Evolutionary conservation across 805 yeast species (phyloP), one percentile per base, ranked within the genome.

Genomic region (Pichia nakasei): DNA sequence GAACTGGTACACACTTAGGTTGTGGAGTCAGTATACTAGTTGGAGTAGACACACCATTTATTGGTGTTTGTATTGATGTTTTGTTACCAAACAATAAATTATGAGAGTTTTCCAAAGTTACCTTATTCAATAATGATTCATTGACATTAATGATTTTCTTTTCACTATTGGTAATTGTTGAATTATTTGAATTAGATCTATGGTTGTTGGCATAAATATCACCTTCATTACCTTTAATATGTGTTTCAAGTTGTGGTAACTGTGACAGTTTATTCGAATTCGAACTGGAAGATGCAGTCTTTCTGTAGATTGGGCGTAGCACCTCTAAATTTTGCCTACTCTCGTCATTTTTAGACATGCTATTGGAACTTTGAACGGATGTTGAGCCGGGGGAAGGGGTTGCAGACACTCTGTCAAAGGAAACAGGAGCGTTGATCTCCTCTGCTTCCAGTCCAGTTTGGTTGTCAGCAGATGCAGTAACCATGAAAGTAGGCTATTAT

Each of bases 181-280:
- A 19, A 18, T 37, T 20, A 26, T 18, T 29, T 26, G 20, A 29
- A 26, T 17, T 29, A n/a, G 38, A n/a, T 4, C 21, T 35, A 13
- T n/a, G 21, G 22, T 22, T n/a, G 12, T 24, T 24, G 27, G 27
- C 12, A 24, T 24, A 24, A 24, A 24, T 13, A 24, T 24, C 27
- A 4, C 27, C 38, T 15, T 9, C 17, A 29, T 29, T 29, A 29
- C 7, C 12, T 4, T 29, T 29, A 17, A 40, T 37, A 19, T 29
- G 34, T 9, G 51, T 48, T 17, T 48, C 48, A 21, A 48, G 29
- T 20, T 45, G 51, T 15, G 51, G 51, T n/a, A 48, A 22, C 20
- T 48, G 51, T 11, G 51, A 24, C 17, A 45, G 38, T 27, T 43
- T 47, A 7, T 37, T 27, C 5, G 50, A 42, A 21, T 35, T 47